Conservation (phyloP, 139 green algal genomes). For the Gonium pectorale region DNA sequence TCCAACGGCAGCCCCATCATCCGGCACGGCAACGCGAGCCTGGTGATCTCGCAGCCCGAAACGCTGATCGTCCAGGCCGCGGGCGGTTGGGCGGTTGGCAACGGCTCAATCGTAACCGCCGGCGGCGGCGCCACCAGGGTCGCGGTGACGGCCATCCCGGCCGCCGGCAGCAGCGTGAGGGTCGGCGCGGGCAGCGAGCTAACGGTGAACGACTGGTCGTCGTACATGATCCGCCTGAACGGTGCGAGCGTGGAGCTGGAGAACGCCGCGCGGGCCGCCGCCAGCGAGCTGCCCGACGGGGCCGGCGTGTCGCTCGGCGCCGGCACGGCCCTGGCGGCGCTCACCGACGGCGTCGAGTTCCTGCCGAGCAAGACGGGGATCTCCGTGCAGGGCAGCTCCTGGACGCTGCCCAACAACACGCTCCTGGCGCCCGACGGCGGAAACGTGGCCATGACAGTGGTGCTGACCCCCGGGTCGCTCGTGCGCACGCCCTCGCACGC, state of each 20-base stretch:
- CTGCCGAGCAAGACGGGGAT: not conserved
- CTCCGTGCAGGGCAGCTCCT: not conserved
- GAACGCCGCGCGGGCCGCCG: not conserved
- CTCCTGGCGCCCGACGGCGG: not conserved
- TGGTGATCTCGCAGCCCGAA: not conserved
- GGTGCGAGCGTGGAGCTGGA: not conserved
- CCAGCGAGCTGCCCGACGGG: not conserved
- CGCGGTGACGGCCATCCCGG: not conserved
- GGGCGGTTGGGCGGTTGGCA: not conserved
- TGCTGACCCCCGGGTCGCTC: not conserved
- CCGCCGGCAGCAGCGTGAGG: not conserved
- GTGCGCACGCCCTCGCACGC: not conserved
- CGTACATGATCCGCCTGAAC: not conserved
- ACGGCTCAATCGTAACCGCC: not conserved
- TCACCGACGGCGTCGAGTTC: not conserved
- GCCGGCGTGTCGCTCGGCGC: not conserved
- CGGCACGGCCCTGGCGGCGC: not conserved
- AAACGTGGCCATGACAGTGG: not conserved
- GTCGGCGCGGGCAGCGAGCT: not conserved
- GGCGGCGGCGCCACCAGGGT: not conserved
- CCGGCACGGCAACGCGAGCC: not conserved
- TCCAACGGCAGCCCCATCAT: slow-evolving; percentile 3
- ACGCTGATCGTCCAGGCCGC: not conserved
- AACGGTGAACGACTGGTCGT: too few relatives aligned
- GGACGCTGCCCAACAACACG: not conserved